Evolutionary conservation across 106 monocot species (phyloP).

Genomic region (Dendrobium chrysotoxum): DNA sequence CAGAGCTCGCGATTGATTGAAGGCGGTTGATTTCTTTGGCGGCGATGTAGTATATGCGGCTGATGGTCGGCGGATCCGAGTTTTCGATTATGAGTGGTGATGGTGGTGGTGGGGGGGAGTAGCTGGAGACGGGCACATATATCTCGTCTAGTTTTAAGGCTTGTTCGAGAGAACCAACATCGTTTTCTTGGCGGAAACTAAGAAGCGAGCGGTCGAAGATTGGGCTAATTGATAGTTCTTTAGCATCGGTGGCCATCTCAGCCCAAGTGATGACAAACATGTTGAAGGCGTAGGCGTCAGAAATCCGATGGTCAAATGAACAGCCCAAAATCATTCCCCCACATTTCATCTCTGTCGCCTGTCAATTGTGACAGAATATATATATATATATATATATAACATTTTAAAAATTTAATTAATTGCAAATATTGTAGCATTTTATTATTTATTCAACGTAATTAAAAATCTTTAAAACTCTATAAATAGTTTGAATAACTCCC

Average conservation of each 20-base stretch:
- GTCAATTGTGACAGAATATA: no score
- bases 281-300: conserved; percentile 51
- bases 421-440: no score
- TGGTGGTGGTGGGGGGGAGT: neutral
- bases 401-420: no score
- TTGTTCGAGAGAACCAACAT: neutral
- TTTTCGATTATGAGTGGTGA: neutral
- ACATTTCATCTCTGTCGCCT: conserved; percentile 60
- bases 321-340: conserved; percentile 60
- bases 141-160: conserved; percentile 10
- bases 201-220: conserved; percentile 31
- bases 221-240: conserved; percentile 14
- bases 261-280: conserved; percentile 52
- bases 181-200: conserved; percentile 11
- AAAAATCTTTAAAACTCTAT: no score
- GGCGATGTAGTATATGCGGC: conserved; percentile 61
- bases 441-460: no score
- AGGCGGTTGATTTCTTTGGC: conserved; percentile 37
- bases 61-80: conserved; percentile 5
- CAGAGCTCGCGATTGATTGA: conserved; percentile 12
- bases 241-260: conserved; percentile 6
- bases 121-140: conserved; percentile 23
- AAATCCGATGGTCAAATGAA: conserved; percentile 61
- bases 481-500: no score
- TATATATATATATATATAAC: no score